Evolutionary conservation across 139 green algal genomes (phyloP), one percentile per base, ranked within the genome.

Genomic region (Chlorella vulgaris): DNA sequence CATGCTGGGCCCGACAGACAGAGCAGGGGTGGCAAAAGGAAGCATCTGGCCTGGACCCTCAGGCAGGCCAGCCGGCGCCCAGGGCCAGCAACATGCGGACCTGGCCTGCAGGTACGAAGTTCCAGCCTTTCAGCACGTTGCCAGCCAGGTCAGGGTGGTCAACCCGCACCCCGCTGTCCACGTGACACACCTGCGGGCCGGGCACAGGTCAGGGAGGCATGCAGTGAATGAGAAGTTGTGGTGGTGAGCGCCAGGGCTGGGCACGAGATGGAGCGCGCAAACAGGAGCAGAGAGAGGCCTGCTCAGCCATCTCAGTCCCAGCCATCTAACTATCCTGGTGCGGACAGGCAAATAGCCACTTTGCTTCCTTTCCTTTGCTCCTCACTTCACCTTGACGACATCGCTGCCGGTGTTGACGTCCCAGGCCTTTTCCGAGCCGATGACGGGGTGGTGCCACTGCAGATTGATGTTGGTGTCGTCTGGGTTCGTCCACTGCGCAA

Each of bases 331-430:
- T 36, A 33, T 40, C 21, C 1, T 15, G 28, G 1, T 69, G 61
- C 18, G 28, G 13, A 15, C 18, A 40, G 15, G 18, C 61, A 69
- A 10, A 58, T 15, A 69, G 13, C 21, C 28, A 22, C 61, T 40
- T 19, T 69, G 29, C 28, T 69, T 35, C 68, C 40, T 28, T 3
- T 28, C 68, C 39, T 28, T 3, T 31, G n/a, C 36, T 24, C 39
- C 28, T 58, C 15, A 15, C 2, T 65, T 13, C 66, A 96, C 91
- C 31, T 92, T 81, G 21, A 94, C 77, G 8, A 31, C 24, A 28
- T 18, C 24, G 47, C 58, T 76, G 33, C 85, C 85, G 10, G 69
- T 84, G 38, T 18, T 63, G 10, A 47, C 29, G 35, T 74, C 62
- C 85, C 85, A 89, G 18, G 85, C 85, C 31, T 19, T 28, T 24